Base-by-base conservation (phyloP, 2,329 filamentous ascomycete genomes). In the Verticillium klebahnii region DNA sequence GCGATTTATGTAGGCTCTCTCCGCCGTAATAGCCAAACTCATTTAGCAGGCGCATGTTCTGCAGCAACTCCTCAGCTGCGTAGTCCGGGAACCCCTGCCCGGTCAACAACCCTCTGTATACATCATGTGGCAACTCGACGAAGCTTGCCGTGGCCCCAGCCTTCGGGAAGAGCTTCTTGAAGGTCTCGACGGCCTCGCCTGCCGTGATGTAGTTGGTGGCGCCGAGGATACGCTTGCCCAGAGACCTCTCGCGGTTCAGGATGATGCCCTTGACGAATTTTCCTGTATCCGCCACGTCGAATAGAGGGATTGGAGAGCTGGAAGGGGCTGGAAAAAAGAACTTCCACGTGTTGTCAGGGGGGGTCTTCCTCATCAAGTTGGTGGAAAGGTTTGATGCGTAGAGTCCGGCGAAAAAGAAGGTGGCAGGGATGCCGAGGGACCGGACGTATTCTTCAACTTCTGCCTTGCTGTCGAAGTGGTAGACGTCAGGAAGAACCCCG, bases 381-480 rank as follows among this genome's bases (percentile, higher is more conserved):
- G 68, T 69, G 1, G 72, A 60, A 17, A 78, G 72, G 63, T 85
- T 86, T 62, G 81, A 77, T 80, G 87, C 85, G 67, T 85, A 88
- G 36, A 74, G 75, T 0, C 78, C 85, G 0, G 82, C 79, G 2
- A 79, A 72, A 62, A 82, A 79, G 68, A 86, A 86, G 0, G 83
- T 79, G 12, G 75, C 77, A 1, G 79, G 78, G 2, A 88, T 71
- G 0, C 77, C 78, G 2, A 80, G 72, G 0, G 67, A 61, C 12
- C 82, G 80, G 61, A 88, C 85, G 65, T 88, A 86, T n/a, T 76
- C 63, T 65, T 87, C 84, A 14, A 84, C 78, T 36, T 80, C 72
- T 32, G 83, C 81, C 69, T 88, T 88, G 62, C 73, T 74, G 66
- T 88, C 85, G 63, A 88, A 88, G 62, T 83, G 80, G 57, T 72